phyloP scores from a whole-genome alignment of 106 monocot genomes.

The Dendrobium officinale region DNA sequence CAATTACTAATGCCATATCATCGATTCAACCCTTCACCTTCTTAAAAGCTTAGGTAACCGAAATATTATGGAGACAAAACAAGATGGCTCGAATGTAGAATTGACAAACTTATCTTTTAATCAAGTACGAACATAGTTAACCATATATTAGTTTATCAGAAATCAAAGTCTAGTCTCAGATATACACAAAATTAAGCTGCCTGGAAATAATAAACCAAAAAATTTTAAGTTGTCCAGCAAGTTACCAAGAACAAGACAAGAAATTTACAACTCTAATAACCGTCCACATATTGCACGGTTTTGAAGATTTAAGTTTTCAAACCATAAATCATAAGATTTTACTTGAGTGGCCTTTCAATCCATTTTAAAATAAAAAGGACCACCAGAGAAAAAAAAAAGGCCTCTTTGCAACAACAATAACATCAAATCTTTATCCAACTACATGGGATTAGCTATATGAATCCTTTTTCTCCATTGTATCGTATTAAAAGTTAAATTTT shows the following conservation, averaged over 20 bases:
- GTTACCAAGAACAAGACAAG: background rate
- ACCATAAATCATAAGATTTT: background rate
- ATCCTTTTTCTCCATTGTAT: too few species aligned
- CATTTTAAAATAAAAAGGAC: background rate
- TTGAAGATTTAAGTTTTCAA: background rate
- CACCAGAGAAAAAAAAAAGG: background rate
- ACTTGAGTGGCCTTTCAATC: background rate
- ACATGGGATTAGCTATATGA: too few species aligned
- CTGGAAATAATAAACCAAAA: background rate
- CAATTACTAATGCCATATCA: background rate
- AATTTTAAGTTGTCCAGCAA: background rate
- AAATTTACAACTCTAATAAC: background rate
- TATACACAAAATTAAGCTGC: background rate
- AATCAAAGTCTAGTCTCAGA: background rate
- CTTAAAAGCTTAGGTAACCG: too few species aligned
- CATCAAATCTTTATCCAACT: too few species aligned
- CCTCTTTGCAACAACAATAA: background rate
- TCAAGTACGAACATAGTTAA: background rate
- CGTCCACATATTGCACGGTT: background rate
- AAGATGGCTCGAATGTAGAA: too few species aligned
- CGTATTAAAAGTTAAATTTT: too few species aligned
- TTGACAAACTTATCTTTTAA: too few species aligned
- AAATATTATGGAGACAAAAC: too few species aligned
- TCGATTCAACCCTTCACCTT: background rate
- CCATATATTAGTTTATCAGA: background rate